phyloP scores from a whole-genome alignment of 1,139 yeast species.

The Suhomyces bribrorum region DNA sequence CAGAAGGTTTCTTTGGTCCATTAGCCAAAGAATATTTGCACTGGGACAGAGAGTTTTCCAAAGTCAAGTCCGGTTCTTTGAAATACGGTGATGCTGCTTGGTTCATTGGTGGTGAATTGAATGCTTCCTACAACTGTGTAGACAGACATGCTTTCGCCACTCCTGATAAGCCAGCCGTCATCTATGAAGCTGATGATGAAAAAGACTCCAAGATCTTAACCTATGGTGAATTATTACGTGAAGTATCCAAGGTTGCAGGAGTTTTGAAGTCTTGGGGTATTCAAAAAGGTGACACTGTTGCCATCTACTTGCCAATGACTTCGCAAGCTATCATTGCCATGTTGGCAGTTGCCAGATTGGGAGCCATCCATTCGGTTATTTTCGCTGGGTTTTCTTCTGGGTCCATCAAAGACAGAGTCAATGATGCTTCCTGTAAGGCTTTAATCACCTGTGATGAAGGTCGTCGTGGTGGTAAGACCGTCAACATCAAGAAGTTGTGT shows the following conservation, averaged over 20 bases:
- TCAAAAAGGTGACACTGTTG: slow-evolving; percentile 92
- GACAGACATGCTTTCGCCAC: slow-evolving; percentile 89
- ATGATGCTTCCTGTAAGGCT: slow-evolving; percentile 85
- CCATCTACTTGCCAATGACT: slow-evolving; percentile 95
- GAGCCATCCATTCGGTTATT: slow-evolving; percentile 95
- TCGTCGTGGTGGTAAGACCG: slow-evolving; percentile 92
- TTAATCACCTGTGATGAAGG: slow-evolving; percentile 96
- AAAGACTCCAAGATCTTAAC: slow-evolving; percentile 72
- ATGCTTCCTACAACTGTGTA: slow-evolving; percentile 93
- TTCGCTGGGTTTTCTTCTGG: slow-evolving; percentile 98
- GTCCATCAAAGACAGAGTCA: slow-evolving; percentile 86
- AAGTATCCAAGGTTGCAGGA: slow-evolving; percentile 87
- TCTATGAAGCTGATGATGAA: slow-evolving; percentile 95
- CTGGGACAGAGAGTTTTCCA: slow-evolving; percentile 84
- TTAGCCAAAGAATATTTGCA: slow-evolving; percentile 74
- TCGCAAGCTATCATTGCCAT: slow-evolving; percentile 93
- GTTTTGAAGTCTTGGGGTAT: slow-evolving; percentile 87
- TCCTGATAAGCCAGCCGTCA: slow-evolving; percentile 87
- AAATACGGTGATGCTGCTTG: slow-evolving; percentile 83
- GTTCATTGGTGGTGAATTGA: slow-evolving; percentile 92
- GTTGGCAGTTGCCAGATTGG: slow-evolving; percentile 92
- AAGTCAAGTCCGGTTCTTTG: slow-evolving; percentile 73
- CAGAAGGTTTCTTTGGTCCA: slow-evolving; percentile 82
- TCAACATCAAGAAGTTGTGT: slow-evolving; percentile 88
- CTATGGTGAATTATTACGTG: slow-evolving; percentile 81